Percentiles rank a stretch among this genome's conserved stretches.
Evolutionary conservation across 306 rosid genomes (phyloP).

Genomic region (Vigna hirtella): DNA sequence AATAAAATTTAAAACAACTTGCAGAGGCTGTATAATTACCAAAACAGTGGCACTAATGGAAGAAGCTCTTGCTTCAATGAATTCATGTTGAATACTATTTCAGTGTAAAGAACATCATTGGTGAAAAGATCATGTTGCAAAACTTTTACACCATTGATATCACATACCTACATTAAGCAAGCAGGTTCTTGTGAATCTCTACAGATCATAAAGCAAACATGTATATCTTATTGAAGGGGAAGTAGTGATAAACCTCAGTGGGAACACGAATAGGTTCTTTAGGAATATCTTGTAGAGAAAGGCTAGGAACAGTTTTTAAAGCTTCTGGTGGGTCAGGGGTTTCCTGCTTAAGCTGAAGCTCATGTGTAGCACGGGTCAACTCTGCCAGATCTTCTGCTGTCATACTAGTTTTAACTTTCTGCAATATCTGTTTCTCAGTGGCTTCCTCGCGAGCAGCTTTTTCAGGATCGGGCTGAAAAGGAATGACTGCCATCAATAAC

Average conservation of each 20-base stretch:
- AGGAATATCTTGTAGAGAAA: constrained; percentile 89
- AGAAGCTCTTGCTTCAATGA: constrained; percentile 90
- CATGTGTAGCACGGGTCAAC: constrained; percentile 84
- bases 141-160: constrained; percentile 85
- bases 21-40: constrained; percentile 62
- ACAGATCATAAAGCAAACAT: constrained; percentile 36
- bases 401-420: constrained; percentile 82
- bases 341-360: constrained; percentile 88
- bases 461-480: constrained; percentile 88
- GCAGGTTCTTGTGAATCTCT: constrained; percentile 33
- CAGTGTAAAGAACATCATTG: constrained; percentile 92
- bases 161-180: constrained; percentile 69
- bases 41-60: constrained; percentile 89
- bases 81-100: constrained; percentile 86
- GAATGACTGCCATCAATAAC: constrained; percentile 40
- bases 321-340: constrained; percentile 99
- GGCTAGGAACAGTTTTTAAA: constrained; percentile 90
- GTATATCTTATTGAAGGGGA: constrained; percentile 31
- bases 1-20: constrained; percentile 40
- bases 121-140: constrained; percentile 96
- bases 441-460: constrained; percentile 91
- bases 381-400: constrained; percentile 90
- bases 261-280: constrained; percentile 88
- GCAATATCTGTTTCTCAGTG: constrained; percentile 73
- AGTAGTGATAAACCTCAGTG: constrained; percentile 62